Percentiles rank a stretch among this genome's conserved stretches.
phyloP scores from a whole-genome alignment of 1,284 basidiomycete genomes.

The Tranzscheliella williamsii region DNA sequence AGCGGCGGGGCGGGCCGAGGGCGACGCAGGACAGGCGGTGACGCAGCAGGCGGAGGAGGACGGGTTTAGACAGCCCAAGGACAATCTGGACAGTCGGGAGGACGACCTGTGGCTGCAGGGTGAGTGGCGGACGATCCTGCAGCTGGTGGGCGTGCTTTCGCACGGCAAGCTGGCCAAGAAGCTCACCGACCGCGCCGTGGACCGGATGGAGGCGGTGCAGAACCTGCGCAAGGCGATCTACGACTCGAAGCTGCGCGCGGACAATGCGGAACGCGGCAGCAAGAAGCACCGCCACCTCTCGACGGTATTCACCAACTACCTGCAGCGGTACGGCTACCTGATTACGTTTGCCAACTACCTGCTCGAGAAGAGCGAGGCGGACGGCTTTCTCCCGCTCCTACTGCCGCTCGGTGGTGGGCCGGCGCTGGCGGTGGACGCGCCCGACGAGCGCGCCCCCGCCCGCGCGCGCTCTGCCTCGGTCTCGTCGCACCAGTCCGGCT shows the following conservation, averaged over 20 bases:
- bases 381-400: conserved; percentile 19
- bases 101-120: conserved; percentile 66
- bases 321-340: conserved; percentile 72
- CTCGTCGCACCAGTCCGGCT: conserved; percentile 14
- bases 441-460: neutral
- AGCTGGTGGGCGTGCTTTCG: conserved; percentile 87
- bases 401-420: conserved; percentile 14
- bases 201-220: conserved; percentile 59
- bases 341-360: conserved; percentile 96
- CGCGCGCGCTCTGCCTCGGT: conserved; percentile 16
- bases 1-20: neutral
- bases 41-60: conserved; percentile 10
- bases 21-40: neutral
- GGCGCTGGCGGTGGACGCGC: conserved; percentile 6
- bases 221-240: conserved; percentile 59
- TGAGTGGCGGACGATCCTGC: conserved; percentile 94
- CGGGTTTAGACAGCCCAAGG: conserved; percentile 29
- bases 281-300: conserved; percentile 45
- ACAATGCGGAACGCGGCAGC: conserved; percentile 48
- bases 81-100: conserved; percentile 54
- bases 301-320: conserved; percentile 54
- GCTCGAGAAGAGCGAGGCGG: conserved; percentile 70
- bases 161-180: conserved; percentile 91
- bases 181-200: conserved; percentile 70
- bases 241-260: conserved; percentile 54